Percentiles rank a stretch among this genome's conserved stretches.
Evolutionary conservation across 2,329 filamentous ascomycete genomes (phyloP).

Genomic region (Aspergillus fructus): DNA sequence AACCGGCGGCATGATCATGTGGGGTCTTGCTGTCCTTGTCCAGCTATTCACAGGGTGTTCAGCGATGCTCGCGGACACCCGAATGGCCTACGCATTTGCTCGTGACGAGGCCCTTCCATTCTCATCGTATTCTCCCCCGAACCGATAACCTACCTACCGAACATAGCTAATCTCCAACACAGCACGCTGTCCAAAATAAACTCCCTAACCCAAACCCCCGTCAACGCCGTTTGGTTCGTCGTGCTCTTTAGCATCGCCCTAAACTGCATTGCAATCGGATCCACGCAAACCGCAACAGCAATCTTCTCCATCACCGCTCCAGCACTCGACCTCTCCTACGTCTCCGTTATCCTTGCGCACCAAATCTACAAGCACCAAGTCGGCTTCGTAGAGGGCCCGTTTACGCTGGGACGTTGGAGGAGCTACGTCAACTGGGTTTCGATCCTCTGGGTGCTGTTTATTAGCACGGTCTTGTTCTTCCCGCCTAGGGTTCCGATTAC

Average conservation of each 20-base stretch:
- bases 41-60: constrained; percentile 66
- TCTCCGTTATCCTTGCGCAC: constrained; percentile 61
- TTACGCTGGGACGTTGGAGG: constrained; percentile 57
- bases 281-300: constrained; percentile 45
- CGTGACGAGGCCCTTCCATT: constrained; percentile 62
- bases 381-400: constrained; percentile 58
- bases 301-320: constrained; percentile 56
- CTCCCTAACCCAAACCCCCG: constrained; percentile 55
- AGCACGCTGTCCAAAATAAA: constrained; percentile 57
- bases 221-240: constrained; percentile 65
- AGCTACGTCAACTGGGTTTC: constrained; percentile 56
- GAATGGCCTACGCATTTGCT: constrained; percentile 63
- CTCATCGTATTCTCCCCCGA: constrained; percentile 44
- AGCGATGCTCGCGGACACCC: constrained; percentile 63
- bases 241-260: constrained; percentile 56
- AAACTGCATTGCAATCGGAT: constrained; percentile 49
- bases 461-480: constrained; percentile 61
- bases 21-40: constrained; percentile 62
- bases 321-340: constrained; percentile 55
- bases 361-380: constrained; percentile 54
- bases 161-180: neutral
- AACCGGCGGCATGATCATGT: constrained; percentile 59
- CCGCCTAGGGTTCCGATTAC: constrained; percentile 50
- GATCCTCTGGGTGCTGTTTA: constrained; percentile 62
- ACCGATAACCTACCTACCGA: neutral